Base-by-base conservation (phyloP, 2,329 filamentous ascomycete species). In the Sclerotinia minor region DNA sequence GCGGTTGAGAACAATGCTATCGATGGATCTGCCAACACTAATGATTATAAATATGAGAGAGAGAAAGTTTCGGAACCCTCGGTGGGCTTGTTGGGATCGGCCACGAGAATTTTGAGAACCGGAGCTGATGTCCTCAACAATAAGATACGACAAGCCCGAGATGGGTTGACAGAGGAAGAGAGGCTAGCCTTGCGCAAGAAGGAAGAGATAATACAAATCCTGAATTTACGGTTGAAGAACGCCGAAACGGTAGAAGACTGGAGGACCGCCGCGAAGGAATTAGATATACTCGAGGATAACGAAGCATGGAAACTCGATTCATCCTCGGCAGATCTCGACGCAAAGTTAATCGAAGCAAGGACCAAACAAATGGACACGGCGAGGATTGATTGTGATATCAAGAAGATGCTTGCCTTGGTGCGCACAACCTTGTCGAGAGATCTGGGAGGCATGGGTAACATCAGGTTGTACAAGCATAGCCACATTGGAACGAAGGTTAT, bases 401-500 rank as follows among this genome's bases (percentile, higher is more conserved):
- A 84, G 70, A 83, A 84, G 67, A 95, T 97, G 89, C 83, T 95
- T 75, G 89, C 92, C 75, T 83, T 95, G 49, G 83, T 97, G 49
- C 88, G 94, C 38, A 96, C 92, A 0, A 84, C 91, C 1, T 80
- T 97, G 60, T 92, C 89, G 50, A 88, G 94, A 55, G 89, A 94
- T 73, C 81, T 97, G 13, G 94, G 92, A 9, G 91, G 90, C 64
- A 96, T 97, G 90, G 92, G 91, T 70, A 91, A 93, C 75, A 84
- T 90, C 53, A 85, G 88, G 64, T 83, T 97, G 2, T 97, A 97
- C 80, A 89, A 89, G 67, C 91, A 95, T 76, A 91, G 91, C 0
- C 89, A 95, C 75, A 85, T 92, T 19, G 94, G 94, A 6, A 97
- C 94, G 11, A 97, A 97, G 80, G 83, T 85, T 69, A 79, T 97